Percentiles rank a stretch among this genome's conserved stretches.
These are phyloP conservation scores for Candida fluviatilis DNA, from an alignment of 805 yeast genomes.

Conservation along the genomic window DNA sequence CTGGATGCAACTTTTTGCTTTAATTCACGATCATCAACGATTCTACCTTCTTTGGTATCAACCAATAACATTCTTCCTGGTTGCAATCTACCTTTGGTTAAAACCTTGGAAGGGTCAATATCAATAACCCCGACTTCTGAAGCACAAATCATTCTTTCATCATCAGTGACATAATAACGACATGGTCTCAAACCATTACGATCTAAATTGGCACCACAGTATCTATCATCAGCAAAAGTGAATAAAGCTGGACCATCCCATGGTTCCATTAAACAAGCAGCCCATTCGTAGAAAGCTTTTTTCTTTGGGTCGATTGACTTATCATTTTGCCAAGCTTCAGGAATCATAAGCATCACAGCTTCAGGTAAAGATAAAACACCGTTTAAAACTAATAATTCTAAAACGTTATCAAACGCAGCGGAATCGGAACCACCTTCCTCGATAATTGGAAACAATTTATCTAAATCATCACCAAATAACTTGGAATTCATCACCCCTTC, in stretches of 20 bases:
- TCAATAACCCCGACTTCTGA: conserved; percentile 97
- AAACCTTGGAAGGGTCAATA: conserved; percentile 73
- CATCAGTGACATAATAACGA: conserved; percentile 92
- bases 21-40: conserved; percentile 89
- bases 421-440: conserved; percentile 99
- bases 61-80: conserved; percentile 96
- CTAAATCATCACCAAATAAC: conserved; percentile 87
- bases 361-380: conserved; percentile 92
- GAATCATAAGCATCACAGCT: conserved; percentile 94
- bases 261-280: conserved; percentile 98
- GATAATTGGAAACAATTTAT: conserved; percentile 86
- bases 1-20: conserved; percentile 75
- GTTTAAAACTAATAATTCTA: conserved; percentile 85
- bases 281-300: conserved; percentile 97
- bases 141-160: conserved; percentile 94
- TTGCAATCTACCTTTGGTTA: conserved; percentile 88
- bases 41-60: conserved; percentile 87
- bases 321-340: conserved; percentile 97
- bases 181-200: conserved; percentile 98
- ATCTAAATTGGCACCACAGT: conserved; percentile 97
- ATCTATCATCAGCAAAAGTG: conserved; percentile 95
- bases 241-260: conserved; percentile 99
- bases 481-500: conserved; percentile 93
- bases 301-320: conserved; percentile 82
- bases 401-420: conserved; percentile 94